phyloP scores from a whole-genome alignment of 257 asterid species.

The Craterostigma plantagineum region DNA sequence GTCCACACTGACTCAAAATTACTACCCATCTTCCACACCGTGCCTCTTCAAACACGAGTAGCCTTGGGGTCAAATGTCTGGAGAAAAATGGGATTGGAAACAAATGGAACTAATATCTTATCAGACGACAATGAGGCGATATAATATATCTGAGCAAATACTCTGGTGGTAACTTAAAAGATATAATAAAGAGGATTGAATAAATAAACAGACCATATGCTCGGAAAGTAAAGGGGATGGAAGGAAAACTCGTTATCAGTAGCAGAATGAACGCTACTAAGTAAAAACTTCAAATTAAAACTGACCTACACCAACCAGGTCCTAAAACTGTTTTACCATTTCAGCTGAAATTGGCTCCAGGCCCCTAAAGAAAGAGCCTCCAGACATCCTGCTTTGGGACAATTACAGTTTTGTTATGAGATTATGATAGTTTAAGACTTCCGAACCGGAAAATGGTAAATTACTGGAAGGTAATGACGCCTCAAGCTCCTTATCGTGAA shows the following conservation, averaged over 20 bases:
- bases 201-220: slow-evolving; percentile 22
- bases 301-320: slow-evolving; percentile 4
- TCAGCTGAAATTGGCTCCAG: slow-evolving; percentile 6
- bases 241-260: slow-evolving; percentile 19
- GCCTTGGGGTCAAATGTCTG: too few species aligned
- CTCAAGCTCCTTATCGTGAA: neutral
- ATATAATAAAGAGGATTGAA: slow-evolving; percentile 16
- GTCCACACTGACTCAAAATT: too few species aligned
- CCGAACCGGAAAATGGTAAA: neutral
- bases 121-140: too few species aligned
- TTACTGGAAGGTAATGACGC: slow-evolving; percentile 1
- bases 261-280: slow-evolving; percentile 28
- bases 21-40: too few species aligned
- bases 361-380: slow-evolving; percentile 2
- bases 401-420: neutral
- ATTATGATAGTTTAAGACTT: neutral
- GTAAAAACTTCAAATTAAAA: slow-evolving; percentile 8
- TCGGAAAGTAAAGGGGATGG: slow-evolving; percentile 20
- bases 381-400: slow-evolving; percentile 2
- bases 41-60: too few species aligned
- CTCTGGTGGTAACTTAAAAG: slow-evolving; percentile 17
- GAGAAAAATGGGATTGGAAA: too few species aligned
- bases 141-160: too few species aligned
- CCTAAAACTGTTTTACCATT: slow-evolving; percentile 2
- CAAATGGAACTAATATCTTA: too few species aligned